A percentile compares a stretch with the other conserved stretches of the same genome.
These are phyloP conservation scores for Sapria himalayana DNA, from an alignment of 345 rosid genomes.

Conservation along the genomic window DNA sequence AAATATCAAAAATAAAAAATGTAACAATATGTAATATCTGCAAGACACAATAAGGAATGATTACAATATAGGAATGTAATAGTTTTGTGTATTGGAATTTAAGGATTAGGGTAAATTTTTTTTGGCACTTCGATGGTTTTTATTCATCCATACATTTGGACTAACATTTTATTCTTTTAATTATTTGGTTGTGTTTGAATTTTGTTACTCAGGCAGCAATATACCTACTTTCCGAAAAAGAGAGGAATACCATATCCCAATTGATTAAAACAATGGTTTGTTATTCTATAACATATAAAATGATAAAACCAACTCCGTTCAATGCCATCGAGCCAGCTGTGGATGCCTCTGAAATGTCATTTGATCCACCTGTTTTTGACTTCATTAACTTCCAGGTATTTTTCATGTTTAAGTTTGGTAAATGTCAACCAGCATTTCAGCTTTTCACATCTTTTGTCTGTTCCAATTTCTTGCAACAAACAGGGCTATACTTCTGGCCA, in stretches of 20 bases:
- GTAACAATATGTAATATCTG: too few relatives aligned
- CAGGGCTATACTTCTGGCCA: conserved; percentile 46
- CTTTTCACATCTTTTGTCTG: conserved; percentile 5
- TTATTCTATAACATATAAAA: conserved; percentile 55
- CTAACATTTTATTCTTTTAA: too few relatives aligned
- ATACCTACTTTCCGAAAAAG: conserved; percentile 54
- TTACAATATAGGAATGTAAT: too few relatives aligned
- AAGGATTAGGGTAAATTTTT: too few relatives aligned
- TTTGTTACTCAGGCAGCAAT: conserved; percentile 46
- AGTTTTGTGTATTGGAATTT: too few relatives aligned
- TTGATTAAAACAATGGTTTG: conserved; percentile 53
- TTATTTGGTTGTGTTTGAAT: too few relatives aligned
- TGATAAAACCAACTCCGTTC: conserved; percentile 23
- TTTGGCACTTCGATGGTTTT: too few relatives aligned
- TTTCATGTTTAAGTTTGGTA: conserved; percentile 1
- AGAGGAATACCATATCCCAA: conserved; percentile 44
- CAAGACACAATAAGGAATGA: too few relatives aligned
- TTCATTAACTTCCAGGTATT: conserved; percentile 59
- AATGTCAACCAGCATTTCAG: background rate
- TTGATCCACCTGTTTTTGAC: conserved; percentile 58
- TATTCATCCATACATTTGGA: too few relatives aligned
- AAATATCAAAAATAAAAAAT: too few relatives aligned
- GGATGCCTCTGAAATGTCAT: conserved; percentile 29
- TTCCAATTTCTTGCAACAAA: conserved; percentile 12
- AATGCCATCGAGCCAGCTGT: conserved; percentile 19